Evolutionary conservation across 1,139 yeast genomes (phyloP).

Genomic region (Nadsonia commutata): DNA sequence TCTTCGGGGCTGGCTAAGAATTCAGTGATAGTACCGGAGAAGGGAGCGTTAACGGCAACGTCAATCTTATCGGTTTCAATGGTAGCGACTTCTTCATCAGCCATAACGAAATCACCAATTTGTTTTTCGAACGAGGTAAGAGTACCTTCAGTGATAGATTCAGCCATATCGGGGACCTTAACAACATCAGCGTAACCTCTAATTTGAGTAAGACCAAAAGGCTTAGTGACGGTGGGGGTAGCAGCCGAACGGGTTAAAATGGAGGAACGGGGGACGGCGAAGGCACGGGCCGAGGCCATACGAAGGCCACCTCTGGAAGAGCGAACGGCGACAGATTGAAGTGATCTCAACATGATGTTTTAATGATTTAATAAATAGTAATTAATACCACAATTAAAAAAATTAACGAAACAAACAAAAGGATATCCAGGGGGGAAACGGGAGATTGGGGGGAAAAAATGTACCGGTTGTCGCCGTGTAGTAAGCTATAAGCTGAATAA

Average conservation of each 20-base stretch:
- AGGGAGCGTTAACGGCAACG: conserved; percentile 91
- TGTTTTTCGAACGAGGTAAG: conserved; percentile 52
- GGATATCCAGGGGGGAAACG: no score
- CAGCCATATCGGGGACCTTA: conserved; percentile 98
- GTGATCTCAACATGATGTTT: background rate
- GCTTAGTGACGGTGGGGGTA: background rate
- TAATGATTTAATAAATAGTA: no score
- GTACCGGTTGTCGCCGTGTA: no score
- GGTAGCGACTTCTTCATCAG: conserved; percentile 88
- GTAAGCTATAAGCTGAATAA: no score
- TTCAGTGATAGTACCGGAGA: conserved; percentile 80
- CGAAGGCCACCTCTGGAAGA: background rate
- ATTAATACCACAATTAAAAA: no score
- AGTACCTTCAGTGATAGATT: conserved; percentile 95
- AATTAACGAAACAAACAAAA: no score
- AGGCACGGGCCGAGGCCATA: background rate
- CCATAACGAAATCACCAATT: conserved; percentile 79
- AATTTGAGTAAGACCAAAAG: background rate
- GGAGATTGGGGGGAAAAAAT: no score
- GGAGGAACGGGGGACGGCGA: background rate
- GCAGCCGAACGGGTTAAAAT: background rate
- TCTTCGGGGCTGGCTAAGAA: conserved; percentile 74
- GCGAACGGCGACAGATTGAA: background rate
- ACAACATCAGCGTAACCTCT: conserved; percentile 27
- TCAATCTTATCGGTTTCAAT: conserved; percentile 98